Percentiles rank a stretch among this genome's conserved stretches.
These are phyloP conservation scores for Verbascum thapsus DNA, from an alignment of 257 asterid species.

Conservation along the genomic window DNA sequence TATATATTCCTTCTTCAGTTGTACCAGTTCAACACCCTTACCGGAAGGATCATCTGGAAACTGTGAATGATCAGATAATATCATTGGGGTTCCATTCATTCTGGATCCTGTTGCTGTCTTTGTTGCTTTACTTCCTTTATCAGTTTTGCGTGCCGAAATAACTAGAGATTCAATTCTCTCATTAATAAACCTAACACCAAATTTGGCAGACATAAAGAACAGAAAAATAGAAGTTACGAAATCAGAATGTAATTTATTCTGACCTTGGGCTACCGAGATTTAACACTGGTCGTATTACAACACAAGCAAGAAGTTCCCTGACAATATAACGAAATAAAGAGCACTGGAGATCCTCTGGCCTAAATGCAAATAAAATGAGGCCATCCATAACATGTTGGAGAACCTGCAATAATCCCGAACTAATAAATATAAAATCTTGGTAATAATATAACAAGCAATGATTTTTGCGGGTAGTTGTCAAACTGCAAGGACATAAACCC, in stretches of 20 bases:
- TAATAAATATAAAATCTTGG: conserved; percentile 28
- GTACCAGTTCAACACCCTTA: conserved; percentile 93
- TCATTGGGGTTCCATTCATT: conserved; percentile 43
- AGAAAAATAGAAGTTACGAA: conserved; percentile 27
- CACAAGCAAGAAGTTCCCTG: conserved; percentile 94
- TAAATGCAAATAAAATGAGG: conserved; percentile 74
- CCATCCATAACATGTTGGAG: conserved; percentile 96
- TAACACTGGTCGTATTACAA: conserved; percentile 85
- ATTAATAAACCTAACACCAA: conserved; percentile 81
- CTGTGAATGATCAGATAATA: conserved; percentile 56
- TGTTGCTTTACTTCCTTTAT: conserved; percentile 52
- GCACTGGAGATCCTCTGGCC: conserved; percentile 78
- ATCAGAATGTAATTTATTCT: conserved; percentile 24
- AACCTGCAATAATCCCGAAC: conserved; percentile 60
- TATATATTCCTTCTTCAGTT: conserved; percentile 64
- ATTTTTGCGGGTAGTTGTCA: conserved; percentile 14
- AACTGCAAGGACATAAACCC: conserved; percentile 25
- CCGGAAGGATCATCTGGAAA: conserved; percentile 75
- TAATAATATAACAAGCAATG: conserved; percentile 21
- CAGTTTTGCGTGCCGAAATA: conserved; percentile 57
- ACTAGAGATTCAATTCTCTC: conserved; percentile 85
- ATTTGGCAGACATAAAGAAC: conserved; percentile 37
- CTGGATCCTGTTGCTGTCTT: conserved; percentile 44
- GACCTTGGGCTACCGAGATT: conserved; percentile 94
- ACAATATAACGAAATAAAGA: conserved; percentile 72